Evolutionary conservation across 2,329 filamentous ascomycete species (phyloP), one percentile per base, ranked within the genome.

Genomic region (Calycina marina): DNA sequence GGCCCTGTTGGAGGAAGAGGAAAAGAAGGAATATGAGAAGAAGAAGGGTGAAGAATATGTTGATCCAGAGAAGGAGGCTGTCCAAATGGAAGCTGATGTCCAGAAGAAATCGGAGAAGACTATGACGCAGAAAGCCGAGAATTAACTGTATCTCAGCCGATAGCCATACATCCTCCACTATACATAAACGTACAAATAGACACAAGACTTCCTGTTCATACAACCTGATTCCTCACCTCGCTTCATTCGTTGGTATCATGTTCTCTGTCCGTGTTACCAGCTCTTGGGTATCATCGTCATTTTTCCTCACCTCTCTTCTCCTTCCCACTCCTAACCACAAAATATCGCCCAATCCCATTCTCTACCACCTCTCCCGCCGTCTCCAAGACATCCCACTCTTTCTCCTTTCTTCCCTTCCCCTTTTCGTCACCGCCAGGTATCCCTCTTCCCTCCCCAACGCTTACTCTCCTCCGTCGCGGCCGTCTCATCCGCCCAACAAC

Each of bases 401-500:
- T n/a, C 36, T 52, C 46, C 15, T 40, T 40, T 2, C 31, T 40
- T n/a, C 36, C 31, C 6, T 31, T 38, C 29, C 45, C 25, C 15
- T 45, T 30, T 5, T 12, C 14, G 5, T 28, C 27, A 4, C 30
- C 42, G 8, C 20, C 20, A n/a, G n/a, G n/a, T n/a, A n/a, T 40
- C 12, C 36, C 31, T 6, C 30, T 38, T 30, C 45, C 25, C 15
- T 45, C 31, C 5, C n/a, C 14, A 5, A 26, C 27, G 4, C 30
- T 41, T 22, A 8, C 20, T 18, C 40, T 44, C 31, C 27, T 41
- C 32, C 49, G 47, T 28, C 43, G 44, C n/a, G 50, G 47, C 37
- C 50, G 41, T 32, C 35, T 41, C 32, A 43, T 50, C 32, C 45
- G 35, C 10, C 80, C 80, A 24, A 70, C 60, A 1, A 65, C 55